These are phyloP conservation scores for Xylaria multiplex DNA, from an alignment of 2,329 filamentous ascomycete genomes.

Conservation along the genomic window DNA sequence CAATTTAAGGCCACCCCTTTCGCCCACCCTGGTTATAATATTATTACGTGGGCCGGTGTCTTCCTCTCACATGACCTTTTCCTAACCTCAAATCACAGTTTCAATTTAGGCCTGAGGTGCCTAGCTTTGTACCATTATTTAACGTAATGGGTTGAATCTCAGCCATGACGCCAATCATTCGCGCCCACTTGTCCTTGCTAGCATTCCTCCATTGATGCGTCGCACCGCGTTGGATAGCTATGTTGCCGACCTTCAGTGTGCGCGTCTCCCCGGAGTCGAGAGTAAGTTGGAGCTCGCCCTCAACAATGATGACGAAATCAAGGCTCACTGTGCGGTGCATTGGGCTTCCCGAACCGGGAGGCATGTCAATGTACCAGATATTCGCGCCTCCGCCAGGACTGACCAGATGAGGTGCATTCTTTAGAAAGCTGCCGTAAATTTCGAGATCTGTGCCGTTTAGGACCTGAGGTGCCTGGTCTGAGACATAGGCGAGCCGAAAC, in stretches of 20 bases:
- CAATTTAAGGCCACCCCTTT: no score
- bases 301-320: conserved; percentile 32
- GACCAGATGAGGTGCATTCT: conserved; percentile 12
- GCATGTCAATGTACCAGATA: conserved; percentile 30
- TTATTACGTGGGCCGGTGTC: no score
- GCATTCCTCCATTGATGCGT: conserved; percentile 8
- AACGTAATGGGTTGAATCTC: conserved; percentile 9
- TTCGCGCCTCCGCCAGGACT: conserved; percentile 20
- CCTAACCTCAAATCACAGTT: no score
- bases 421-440: neutral
- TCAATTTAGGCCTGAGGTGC: conserved; percentile 5
- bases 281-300: conserved; percentile 33
- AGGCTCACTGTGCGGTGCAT: conserved; percentile 34
- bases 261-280: conserved; percentile 34
- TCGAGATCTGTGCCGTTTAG: conserved; percentile 9
- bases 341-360: conserved; percentile 20
- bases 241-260: conserved; percentile 27
- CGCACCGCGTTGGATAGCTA: conserved; percentile 9
- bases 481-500: conserved; percentile 23
- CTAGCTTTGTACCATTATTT: conserved; percentile 13
- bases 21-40: no score
- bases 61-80: no score
- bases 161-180: conserved; percentile 4
- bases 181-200: conserved; percentile 15
- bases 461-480: neutral